Percentiles rank a stretch among this genome's conserved stretches.
phyloP scores from a whole-genome alignment of 495 filamentous ascomycete species.

The Aspergillus nidulans region DNA sequence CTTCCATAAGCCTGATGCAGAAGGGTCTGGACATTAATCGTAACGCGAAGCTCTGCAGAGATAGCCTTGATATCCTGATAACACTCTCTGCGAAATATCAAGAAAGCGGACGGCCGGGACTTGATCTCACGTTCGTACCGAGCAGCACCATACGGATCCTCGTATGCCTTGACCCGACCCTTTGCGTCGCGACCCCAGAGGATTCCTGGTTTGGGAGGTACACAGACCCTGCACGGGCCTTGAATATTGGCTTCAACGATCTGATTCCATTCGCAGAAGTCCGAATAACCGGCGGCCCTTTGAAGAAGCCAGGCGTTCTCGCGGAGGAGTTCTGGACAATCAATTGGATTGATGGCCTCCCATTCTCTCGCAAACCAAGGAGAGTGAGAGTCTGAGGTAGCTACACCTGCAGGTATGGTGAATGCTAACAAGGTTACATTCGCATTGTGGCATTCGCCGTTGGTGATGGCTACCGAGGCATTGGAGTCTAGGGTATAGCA shows the following conservation, averaged over 20 bases:
- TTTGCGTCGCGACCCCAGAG: constrained; percentile 31
- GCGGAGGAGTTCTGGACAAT: constrained; percentile 19
- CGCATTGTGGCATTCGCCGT: constrained; percentile 19
- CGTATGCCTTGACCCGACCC: constrained; percentile 32
- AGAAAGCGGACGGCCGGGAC: constrained; percentile 42
- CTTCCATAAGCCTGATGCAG: constrained; percentile 50
- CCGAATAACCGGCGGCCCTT: constrained; percentile 16
- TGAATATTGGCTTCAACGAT: background rate
- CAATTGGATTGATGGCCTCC: constrained; percentile 21
- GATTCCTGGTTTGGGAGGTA: constrained; percentile 38
- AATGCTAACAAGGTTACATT: constrained; percentile 28
- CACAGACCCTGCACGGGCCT: constrained; percentile 31
- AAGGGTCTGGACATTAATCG: constrained; percentile 52
- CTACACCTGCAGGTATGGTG: constrained; percentile 3
- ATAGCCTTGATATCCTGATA: background rate
- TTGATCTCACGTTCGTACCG: constrained; percentile 47
- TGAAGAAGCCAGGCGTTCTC: constrained; percentile 30
- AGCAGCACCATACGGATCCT: constrained; percentile 43
- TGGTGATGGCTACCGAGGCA: constrained; percentile 11
- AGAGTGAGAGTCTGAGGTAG: constrained; percentile 7
- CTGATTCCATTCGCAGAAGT: constrained; percentile 25
- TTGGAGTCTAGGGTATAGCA: constrained; percentile 15
- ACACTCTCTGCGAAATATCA: constrained; percentile 30
- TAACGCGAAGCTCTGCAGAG: constrained; percentile 39
- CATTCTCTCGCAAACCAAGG: constrained; percentile 5